Conservation (phyloP, 2,329 filamentous ascomycete species). For the Penicillium hesseltinei region DNA sequence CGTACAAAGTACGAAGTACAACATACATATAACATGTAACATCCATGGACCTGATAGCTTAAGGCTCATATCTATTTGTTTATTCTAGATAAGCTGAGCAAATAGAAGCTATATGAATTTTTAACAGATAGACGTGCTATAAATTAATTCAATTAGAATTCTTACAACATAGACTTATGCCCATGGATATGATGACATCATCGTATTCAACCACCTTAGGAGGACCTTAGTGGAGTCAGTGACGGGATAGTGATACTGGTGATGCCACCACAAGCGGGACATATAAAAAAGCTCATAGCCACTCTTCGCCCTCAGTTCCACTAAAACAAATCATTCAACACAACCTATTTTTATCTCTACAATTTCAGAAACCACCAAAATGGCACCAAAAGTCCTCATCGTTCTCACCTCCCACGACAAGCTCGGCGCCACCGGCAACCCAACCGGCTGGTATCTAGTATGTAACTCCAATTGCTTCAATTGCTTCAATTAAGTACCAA, state of each 20-base stretch:
- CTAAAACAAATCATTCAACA: background rate
- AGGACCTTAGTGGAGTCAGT: background rate
- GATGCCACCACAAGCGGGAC: background rate
- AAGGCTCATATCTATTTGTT: too few species aligned
- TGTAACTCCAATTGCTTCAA: background rate
- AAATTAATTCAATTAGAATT: too few species aligned
- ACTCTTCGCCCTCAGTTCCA: background rate
- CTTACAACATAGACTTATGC: too few species aligned
- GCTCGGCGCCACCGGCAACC: conserved; percentile 44
- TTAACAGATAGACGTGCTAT: too few species aligned
- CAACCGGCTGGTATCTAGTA: conserved; percentile 71
- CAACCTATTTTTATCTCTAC: too few species aligned
- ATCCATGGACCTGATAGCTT: too few species aligned
- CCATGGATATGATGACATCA: too few species aligned
- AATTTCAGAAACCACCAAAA: conserved; percentile 12
- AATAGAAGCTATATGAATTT: too few species aligned
- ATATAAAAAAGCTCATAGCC: background rate
- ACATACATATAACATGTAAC: too few species aligned
- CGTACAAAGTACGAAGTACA: too few species aligned
- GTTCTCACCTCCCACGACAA: conserved; percentile 64
- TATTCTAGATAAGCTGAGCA: too few species aligned
- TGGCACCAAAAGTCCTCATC: conserved; percentile 62
- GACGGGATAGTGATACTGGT: conserved; percentile 14
- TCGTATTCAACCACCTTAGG: too few species aligned
- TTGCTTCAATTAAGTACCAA: background rate